Evolutionary conservation across 345 rosid species (phyloP).

Genomic region (Cochlearia excelsa): DNA sequence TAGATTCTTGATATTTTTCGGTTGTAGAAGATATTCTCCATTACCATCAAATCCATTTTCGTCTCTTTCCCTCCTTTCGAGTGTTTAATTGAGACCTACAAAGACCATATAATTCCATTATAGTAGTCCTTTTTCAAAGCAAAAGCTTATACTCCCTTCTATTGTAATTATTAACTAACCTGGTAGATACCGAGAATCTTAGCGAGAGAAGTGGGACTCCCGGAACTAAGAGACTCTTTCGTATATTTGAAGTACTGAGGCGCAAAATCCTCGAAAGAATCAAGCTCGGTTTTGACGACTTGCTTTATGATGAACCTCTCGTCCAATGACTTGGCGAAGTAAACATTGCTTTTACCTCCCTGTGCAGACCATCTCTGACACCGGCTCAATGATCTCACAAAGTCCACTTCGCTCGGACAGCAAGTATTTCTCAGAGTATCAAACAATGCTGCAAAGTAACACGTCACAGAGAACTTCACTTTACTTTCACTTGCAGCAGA

Average conservation of each 20-base stretch:
- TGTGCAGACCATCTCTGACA: slow-evolving; percentile 90
- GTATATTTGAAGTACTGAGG: slow-evolving; percentile 73
- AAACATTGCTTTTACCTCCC: slow-evolving; percentile 97
- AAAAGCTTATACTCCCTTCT: not conserved
- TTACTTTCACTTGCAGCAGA: slow-evolving; percentile 49
- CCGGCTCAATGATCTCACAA: slow-evolving; percentile 83
- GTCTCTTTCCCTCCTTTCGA: slow-evolving; percentile 82
- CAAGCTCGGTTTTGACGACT: slow-evolving; percentile 82
- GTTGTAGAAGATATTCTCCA: slow-evolving; percentile 92
- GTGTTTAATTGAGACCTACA: slow-evolving; percentile 78
- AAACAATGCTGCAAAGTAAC: slow-evolving; percentile 85
- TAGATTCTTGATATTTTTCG: slow-evolving; percentile 73
- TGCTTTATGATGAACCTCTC: slow-evolving; percentile 95
- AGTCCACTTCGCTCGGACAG: slow-evolving; percentile 76
- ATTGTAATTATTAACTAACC: slow-evolving; percentile 41
- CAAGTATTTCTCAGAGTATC: slow-evolving; percentile 76
- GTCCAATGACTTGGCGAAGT: slow-evolving; percentile 88
- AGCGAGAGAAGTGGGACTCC: slow-evolving; percentile 96
- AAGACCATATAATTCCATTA: slow-evolving; percentile 17
- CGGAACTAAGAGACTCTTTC: slow-evolving; percentile 62
- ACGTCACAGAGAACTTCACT: slow-evolving; percentile 79
- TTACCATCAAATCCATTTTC: slow-evolving; percentile 92
- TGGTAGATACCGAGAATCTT: slow-evolving; percentile 97
- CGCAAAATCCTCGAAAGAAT: slow-evolving; percentile 90
- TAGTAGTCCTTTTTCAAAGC: not conserved